phyloP scores from a whole-genome alignment of 768 basidiomycete genomes.

The Panellus pusillus region DNA sequence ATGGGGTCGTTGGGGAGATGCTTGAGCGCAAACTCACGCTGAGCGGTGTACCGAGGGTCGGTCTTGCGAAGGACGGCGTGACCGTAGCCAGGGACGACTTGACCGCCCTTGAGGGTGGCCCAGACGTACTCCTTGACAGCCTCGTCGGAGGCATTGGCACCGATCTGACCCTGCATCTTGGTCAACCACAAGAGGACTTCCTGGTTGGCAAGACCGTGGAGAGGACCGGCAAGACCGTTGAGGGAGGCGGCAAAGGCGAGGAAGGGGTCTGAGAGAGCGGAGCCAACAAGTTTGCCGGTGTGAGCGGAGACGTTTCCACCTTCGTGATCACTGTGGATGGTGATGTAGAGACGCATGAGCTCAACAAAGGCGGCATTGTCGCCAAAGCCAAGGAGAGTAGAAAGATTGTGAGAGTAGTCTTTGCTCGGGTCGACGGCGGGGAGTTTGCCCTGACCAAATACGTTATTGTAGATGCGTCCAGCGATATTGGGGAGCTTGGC shows the following conservation, averaged over 20 bases:
- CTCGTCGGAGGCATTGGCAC: constrained; percentile 81
- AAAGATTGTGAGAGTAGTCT: constrained; percentile 89
- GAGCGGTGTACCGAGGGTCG: constrained; percentile 90
- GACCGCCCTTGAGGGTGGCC: constrained; percentile 89
- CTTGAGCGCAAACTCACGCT: constrained; percentile 86
- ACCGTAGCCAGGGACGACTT: constrained; percentile 92
- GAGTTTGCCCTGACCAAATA: constrained; percentile 86
- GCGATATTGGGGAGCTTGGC: constrained; percentile 97
- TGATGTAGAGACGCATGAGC: constrained; percentile 92
- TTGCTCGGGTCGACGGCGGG: constrained; percentile 80
- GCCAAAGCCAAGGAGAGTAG: constrained; percentile 89
- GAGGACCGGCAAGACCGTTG: constrained; percentile 94
- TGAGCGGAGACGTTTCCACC: constrained; percentile 98
- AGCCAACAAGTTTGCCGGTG: constrained; percentile 90
- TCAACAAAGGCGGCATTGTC: constrained; percentile 89
- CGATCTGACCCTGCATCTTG: constrained; percentile 90
- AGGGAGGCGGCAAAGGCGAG: constrained; percentile 89
- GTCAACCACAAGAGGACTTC: constrained; percentile 94
- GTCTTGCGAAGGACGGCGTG: constrained; percentile 88
- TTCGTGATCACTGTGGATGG: constrained; percentile 98
- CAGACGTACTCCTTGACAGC: constrained; percentile 93
- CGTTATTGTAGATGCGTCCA: constrained; percentile 86
- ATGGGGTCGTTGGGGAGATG: constrained; percentile 84
- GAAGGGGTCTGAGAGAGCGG: constrained; percentile 97
- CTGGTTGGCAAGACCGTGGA: constrained; percentile 97